These are phyloP conservation scores for Xylaria sp. DNA, from an alignment of 2,329 filamentous ascomycete species.

Conservation along the genomic window DNA sequence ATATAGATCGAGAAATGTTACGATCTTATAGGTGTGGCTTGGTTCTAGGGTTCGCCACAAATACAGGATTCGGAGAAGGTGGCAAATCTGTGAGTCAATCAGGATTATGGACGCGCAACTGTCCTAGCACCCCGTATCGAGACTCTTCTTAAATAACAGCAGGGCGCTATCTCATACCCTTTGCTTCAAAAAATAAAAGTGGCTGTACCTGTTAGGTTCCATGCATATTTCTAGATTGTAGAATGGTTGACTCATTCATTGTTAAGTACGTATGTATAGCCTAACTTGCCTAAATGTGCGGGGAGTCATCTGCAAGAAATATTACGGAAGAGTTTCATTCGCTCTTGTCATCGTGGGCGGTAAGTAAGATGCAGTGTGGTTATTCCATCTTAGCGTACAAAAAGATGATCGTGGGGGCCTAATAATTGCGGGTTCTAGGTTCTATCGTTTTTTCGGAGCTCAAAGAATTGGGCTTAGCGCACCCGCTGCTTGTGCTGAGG, in stretches of 20 bases:
- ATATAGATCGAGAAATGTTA: not conserved
- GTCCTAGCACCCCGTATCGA: not conserved
- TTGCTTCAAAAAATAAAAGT: not conserved
- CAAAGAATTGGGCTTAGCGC: too few species aligned
- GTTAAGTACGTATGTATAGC: not conserved
- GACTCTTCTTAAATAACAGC: not conserved
- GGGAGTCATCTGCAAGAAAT: not conserved
- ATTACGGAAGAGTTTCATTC: slow-evolving; percentile 12
- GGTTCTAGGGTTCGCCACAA: not conserved
- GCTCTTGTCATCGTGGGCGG: slow-evolving; percentile 3
- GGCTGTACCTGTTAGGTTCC: not conserved
- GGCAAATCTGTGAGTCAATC: slow-evolving; percentile 9
- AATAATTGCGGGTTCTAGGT: too few species aligned
- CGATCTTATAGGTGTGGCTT: not conserved
- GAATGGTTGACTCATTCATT: slow-evolving; percentile 8
- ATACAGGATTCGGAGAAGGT: not conserved
- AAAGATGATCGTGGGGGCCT: too few species aligned
- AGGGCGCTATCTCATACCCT: not conserved
- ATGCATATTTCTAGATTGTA: not conserved
- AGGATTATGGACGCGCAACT: not conserved
- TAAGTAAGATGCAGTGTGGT: not conserved
- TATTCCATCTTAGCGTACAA: slow-evolving; percentile 1
- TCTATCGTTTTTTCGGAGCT: too few species aligned
- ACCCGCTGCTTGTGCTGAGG: too few species aligned
- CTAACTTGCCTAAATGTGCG: not conserved